Evolutionary conservation across 805 yeast species (phyloP).

Genomic region (Candida pini): DNA sequence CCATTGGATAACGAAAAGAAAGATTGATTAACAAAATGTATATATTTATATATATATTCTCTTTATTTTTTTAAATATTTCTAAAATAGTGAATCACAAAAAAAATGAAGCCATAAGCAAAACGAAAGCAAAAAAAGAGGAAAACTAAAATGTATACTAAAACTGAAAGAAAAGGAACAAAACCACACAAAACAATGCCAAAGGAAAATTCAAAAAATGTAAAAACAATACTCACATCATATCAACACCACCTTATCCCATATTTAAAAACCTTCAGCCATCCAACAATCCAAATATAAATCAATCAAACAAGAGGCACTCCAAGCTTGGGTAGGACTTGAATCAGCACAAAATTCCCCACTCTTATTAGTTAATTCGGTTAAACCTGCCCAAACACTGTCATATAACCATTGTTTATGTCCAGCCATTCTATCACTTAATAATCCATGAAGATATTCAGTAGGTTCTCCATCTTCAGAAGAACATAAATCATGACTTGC

Average conservation of each 20-base stretch:
- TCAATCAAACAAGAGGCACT: conserved; percentile 83
- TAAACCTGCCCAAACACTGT: conserved; percentile 90
- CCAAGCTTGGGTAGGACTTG: conserved; percentile 98
- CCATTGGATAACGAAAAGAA: conserved; percentile 14
- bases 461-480: conserved; percentile 32
- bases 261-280: conserved; percentile 11
- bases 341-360: conserved; percentile 76
- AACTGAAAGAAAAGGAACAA: not conserved
- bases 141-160: no score
- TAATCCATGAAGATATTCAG: conserved; percentile 50
- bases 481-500: conserved; percentile 31
- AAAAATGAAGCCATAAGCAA: not conserved
- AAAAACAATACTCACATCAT: not conserved
- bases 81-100: not conserved
- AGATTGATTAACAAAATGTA: not conserved
- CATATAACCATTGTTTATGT: conserved; percentile 63
- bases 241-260: not conserved
- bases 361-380: conserved; percentile 88
- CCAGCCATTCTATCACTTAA: conserved; percentile 55
- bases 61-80: not conserved
- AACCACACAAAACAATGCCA: not conserved
- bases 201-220: not conserved
- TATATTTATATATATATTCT: not conserved
- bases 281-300: conserved; percentile 61
- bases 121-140: not conserved